These are phyloP conservation scores for Cetraspora pellucida DNA, from an alignment of 192 early-diverging fungal species.

Conservation along the genomic window DNA sequence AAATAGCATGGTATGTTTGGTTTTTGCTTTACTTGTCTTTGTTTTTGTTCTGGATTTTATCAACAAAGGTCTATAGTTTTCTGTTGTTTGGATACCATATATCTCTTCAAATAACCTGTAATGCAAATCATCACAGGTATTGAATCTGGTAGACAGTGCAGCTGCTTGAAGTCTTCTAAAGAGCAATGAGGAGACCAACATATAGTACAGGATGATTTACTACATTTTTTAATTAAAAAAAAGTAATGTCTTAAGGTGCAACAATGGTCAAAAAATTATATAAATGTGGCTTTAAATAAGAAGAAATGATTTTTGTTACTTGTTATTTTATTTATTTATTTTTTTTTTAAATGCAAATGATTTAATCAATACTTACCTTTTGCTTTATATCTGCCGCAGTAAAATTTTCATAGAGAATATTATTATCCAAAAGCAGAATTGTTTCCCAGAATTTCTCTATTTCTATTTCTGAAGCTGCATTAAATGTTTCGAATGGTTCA, in stretches of 20 bases:
- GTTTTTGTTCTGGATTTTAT: background rate
- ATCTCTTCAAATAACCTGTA: background rate
- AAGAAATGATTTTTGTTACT: background rate
- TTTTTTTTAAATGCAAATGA: background rate
- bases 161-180: background rate
- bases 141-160: background rate
- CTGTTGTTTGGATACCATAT: background rate
- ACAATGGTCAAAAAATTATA: background rate
- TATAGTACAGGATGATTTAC: background rate
- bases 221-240: slow-evolving; percentile 1
- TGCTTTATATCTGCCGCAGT: background rate
- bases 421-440: background rate
- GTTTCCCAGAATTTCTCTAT: background rate
- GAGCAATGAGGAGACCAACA: background rate
- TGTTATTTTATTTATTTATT: background rate
- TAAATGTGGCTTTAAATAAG: background rate
- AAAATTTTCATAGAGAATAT: background rate
- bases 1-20: background rate
- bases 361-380: background rate
- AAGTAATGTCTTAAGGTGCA: background rate
- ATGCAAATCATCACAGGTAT: background rate
- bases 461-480: background rate
- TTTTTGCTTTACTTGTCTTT: background rate
- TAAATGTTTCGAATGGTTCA: background rate
- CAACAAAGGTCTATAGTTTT: background rate